Evolutionary conservation across 768 basidiomycete genomes (phyloP).

Genomic region (Wakefieldia striispora): DNA sequence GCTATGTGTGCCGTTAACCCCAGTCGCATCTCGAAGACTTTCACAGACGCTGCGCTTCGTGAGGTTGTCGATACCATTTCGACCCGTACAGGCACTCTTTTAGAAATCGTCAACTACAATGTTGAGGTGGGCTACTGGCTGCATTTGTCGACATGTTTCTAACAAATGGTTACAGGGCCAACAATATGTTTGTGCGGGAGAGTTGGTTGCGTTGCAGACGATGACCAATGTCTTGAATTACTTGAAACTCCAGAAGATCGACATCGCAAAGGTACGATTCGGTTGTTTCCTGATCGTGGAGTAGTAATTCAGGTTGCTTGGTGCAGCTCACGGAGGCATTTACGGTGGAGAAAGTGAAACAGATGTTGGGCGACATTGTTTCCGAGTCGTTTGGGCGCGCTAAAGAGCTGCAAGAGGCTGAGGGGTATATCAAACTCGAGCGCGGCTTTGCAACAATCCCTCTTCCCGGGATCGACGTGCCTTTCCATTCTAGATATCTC

Average conservation of each 20-base stretch:
- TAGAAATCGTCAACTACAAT: slow-evolving; percentile 99
- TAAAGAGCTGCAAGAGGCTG: slow-evolving; percentile 70
- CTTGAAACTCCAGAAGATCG: slow-evolving; percentile 94
- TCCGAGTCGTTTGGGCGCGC: slow-evolving; percentile 76
- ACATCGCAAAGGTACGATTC: slow-evolving; percentile 71
- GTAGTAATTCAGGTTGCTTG: background rate
- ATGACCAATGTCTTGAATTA: slow-evolving; percentile 97
- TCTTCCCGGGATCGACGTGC: slow-evolving; percentile 95
- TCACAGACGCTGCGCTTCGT: slow-evolving; percentile 92
- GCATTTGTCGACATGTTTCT: background rate
- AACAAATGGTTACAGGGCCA: slow-evolving; percentile 62
- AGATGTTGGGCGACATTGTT: slow-evolving; percentile 92
- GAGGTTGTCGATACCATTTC: slow-evolving; percentile 95
- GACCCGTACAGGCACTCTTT: slow-evolving; percentile 67
- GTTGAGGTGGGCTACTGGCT: slow-evolving; percentile 60
- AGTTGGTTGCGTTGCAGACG: slow-evolving; percentile 88
- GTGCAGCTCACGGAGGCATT: slow-evolving; percentile 81
- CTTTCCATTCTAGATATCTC: slow-evolving; percentile 98
- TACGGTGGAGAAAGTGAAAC: slow-evolving; percentile 90
- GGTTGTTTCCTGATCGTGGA: background rate
- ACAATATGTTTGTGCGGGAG: slow-evolving; percentile 99
- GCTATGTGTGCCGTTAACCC: slow-evolving; percentile 99
- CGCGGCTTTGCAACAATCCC: slow-evolving; percentile 97
- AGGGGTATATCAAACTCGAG: slow-evolving; percentile 91
- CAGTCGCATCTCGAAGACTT: slow-evolving; percentile 88